Conservation (phyloP, 192 early-diverging fungal species). For the Coemansia sp. region DNA sequence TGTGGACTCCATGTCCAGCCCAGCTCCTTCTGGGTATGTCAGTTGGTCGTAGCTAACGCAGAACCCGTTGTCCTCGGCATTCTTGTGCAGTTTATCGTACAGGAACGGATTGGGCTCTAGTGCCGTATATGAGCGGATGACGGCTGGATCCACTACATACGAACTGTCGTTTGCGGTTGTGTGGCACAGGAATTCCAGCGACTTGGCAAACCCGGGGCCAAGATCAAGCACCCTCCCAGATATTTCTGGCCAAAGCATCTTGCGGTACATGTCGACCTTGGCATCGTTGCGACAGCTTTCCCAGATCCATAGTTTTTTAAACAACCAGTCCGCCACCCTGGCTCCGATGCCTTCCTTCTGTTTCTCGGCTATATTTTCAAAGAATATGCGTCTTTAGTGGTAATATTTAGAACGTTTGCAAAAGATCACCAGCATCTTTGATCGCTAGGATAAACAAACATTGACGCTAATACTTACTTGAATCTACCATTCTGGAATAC, state of each 20-base stretch:
- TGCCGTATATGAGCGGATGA: conserved; percentile 37
- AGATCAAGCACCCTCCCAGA: conserved; percentile 48
- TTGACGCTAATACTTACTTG: background rate
- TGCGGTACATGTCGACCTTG: conserved; percentile 42
- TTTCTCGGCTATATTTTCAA: background rate
- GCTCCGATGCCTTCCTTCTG: background rate
- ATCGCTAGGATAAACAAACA: background rate
- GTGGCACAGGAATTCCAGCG: conserved; percentile 35
- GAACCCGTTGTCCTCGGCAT: conserved; percentile 41
- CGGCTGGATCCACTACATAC: conserved; percentile 18
- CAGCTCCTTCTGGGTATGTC: conserved; percentile 14
- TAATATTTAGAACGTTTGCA: no score
- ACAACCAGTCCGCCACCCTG: conserved; percentile 25
- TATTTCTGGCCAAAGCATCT: conserved; percentile 39
- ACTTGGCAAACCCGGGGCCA: conserved; percentile 38
- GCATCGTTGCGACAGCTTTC: conserved; percentile 37
- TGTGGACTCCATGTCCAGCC: background rate
- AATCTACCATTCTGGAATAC: background rate
- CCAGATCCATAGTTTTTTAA: conserved; percentile 31
- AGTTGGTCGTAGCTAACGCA: conserved; percentile 26
- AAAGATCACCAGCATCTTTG: no score
- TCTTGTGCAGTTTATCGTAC: conserved; percentile 28
- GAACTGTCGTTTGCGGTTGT: conserved; percentile 29
- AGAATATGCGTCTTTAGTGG: no score
- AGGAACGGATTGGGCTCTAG: conserved; percentile 49